phyloP scores from a whole-genome alignment of 306 rosid genomes.

The Quercus dentata region DNA sequence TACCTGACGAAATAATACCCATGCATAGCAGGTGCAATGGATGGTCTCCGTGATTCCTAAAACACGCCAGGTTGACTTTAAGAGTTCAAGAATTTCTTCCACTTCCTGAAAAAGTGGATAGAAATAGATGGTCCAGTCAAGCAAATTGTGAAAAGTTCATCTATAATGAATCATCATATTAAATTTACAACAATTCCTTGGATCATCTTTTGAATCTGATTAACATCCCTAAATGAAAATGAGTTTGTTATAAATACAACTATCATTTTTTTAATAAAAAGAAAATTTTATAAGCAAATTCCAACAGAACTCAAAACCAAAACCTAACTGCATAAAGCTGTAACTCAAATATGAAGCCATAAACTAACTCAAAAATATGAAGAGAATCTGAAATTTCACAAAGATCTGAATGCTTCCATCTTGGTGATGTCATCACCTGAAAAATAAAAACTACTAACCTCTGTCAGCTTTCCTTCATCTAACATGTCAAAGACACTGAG shows the following conservation, averaged over 20 bases:
- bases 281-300: background rate
- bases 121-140: slow-evolving; percentile 17
- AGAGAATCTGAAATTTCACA: slow-evolving; percentile 2
- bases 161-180: background rate
- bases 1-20: slow-evolving; percentile 99
- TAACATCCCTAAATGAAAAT: slow-evolving; percentile 8
- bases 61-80: slow-evolving; percentile 98
- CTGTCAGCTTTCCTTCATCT: slow-evolving; percentile 92
- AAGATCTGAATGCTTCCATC: slow-evolving; percentile 19
- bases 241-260: background rate
- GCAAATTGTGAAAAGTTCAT: background rate
- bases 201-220: background rate
- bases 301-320: background rate
- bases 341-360: background rate
- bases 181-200: slow-evolving; percentile 3
- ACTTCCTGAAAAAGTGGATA: slow-evolving; percentile 71
- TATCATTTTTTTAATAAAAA: background rate
- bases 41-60: slow-evolving; percentile 96
- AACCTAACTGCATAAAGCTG: background rate
- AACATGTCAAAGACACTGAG: slow-evolving; percentile 91
- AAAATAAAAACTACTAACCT: slow-evolving; percentile 58
- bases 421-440: slow-evolving; percentile 12
- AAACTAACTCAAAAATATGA: background rate
- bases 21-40: slow-evolving; percentile 88
- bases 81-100: slow-evolving; percentile 93